Percentiles rank a stretch among this genome's conserved stretches.
Conservation (phyloP, 108 stramenopile genomes). For the Cafeteria roenbergensis region DNA sequence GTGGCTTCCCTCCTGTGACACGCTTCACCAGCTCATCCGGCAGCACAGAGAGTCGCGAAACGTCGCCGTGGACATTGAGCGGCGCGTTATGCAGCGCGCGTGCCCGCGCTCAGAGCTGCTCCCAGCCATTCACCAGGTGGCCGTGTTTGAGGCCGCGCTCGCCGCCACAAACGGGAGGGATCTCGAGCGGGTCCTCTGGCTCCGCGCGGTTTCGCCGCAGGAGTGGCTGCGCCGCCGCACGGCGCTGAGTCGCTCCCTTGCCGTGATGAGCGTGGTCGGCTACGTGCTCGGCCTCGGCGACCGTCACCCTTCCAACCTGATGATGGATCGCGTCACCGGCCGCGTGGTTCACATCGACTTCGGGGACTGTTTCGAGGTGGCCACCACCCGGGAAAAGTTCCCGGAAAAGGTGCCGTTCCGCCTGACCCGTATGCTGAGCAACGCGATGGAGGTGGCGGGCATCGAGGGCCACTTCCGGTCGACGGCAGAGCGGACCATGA, state of each 20-base stretch:
- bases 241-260: conserved; percentile 80
- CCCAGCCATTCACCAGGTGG: conserved; percentile 91
- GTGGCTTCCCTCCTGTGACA: conserved; percentile 95
- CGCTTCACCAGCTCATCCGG: conserved; percentile 80
- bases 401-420: conserved; percentile 98
- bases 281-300: conserved; percentile 64
- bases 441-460: conserved; percentile 96
- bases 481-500: conserved; percentile 90
- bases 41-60: conserved; percentile 75
- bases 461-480: conserved; percentile 92
- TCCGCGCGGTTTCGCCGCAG: conserved; percentile 81
- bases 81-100: conserved; percentile 71
- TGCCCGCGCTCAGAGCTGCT: conserved; percentile 78
- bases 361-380: conserved; percentile 89
- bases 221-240: conserved; percentile 91
- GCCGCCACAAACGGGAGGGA: conserved; percentile 74
- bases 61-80: conserved; percentile 79
- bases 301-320: conserved; percentile 53
- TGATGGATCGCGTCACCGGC: conserved; percentile 35
- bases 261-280: conserved; percentile 99
- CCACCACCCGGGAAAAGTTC: conserved; percentile 91
- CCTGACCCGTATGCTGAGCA: conserved; percentile 93
- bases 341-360: conserved; percentile 35
- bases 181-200: conserved; percentile 83
- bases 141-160: conserved; percentile 80